phyloP scores from a whole-genome alignment of 164 flowering plant species.

The Pachysandra terminalis region DNA sequence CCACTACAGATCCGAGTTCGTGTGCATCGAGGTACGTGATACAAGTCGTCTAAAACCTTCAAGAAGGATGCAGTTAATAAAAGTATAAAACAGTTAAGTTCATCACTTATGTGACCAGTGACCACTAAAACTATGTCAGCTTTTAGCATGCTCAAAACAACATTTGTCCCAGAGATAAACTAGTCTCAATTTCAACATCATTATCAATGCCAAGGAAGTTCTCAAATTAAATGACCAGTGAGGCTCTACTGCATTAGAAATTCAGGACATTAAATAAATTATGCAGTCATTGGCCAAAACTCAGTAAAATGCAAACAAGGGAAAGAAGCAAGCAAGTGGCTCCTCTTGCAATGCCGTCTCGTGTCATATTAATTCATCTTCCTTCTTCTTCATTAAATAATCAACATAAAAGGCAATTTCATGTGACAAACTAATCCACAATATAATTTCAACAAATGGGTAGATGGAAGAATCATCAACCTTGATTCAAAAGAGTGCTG shows the following conservation, averaged over 20 bases:
- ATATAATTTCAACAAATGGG: neutral
- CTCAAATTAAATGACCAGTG: neutral
- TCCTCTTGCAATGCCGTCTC: neutral
- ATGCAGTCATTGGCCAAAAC: neutral
- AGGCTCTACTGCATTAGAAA: neutral
- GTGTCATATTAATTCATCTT: neutral
- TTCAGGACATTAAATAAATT: neutral
- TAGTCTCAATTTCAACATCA: neutral
- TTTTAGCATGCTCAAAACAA: no score
- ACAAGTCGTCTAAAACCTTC: no score
- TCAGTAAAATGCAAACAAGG: neutral
- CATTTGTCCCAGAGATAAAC: neutral
- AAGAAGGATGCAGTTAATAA: no score
- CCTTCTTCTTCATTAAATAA: neutral
- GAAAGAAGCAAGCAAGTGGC: neutral
- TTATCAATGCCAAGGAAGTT: neutral
- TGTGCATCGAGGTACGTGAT: no score
- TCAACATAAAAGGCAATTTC: neutral
- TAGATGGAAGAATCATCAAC: slow-evolving; percentile 21
- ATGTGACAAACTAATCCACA: neutral
- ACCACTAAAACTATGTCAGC: neutral
- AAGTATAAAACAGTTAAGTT: no score
- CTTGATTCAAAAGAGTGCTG: slow-evolving; percentile 71
- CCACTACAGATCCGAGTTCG: no score
- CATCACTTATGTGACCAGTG: no score